phyloP scores from a whole-genome alignment of 2,329 filamentous ascomycete genomes.

The Didymella arachidicola region DNA sequence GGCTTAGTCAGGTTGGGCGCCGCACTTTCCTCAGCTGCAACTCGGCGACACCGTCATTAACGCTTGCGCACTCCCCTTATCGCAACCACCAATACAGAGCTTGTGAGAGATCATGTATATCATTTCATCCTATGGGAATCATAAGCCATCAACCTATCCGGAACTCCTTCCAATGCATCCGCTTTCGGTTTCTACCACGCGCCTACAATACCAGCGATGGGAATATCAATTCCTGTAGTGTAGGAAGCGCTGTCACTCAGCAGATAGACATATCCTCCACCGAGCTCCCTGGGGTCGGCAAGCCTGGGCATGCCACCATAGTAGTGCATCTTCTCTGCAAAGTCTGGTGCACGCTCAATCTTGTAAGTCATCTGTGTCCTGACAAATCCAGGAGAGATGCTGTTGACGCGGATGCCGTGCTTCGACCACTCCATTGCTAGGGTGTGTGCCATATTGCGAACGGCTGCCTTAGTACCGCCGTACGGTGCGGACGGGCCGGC shows the following conservation, averaged over 20 bases:
- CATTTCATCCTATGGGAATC: constrained; percentile 25
- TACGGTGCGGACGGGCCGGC: constrained; percentile 61
- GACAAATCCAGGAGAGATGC: constrained; percentile 86
- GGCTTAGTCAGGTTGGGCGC: not conserved
- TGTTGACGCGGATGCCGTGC: constrained; percentile 82
- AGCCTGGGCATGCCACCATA: constrained; percentile 63
- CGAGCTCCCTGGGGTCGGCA: constrained; percentile 60
- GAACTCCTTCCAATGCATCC: constrained; percentile 38
- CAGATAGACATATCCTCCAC: constrained; percentile 60
- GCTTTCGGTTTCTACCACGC: constrained; percentile 44
- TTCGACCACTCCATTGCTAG: constrained; percentile 86
- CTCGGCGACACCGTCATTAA: not conserved
- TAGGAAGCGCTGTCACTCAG: constrained; percentile 58
- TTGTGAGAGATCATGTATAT: constrained; percentile 3
- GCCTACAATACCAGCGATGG: constrained; percentile 59
- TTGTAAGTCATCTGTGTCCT: constrained; percentile 70
- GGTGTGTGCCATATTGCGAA: constrained; percentile 57
- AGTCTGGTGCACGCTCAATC: constrained; percentile 59
- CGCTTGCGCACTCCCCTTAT: not conserved
- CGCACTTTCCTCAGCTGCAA: not conserved
- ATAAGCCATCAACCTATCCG: constrained; percentile 4
- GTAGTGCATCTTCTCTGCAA: constrained; percentile 62
- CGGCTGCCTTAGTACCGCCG: constrained; percentile 54
- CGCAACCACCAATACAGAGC: not conserved
- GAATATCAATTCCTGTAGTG: constrained; percentile 60